A percentile compares a stretch with the other conserved stretches of the same genome.
These are phyloP conservation scores for Penicillium atrosanguineum DNA, from an alignment of 495 filamentous ascomycete genomes.

Conservation along the genomic window DNA sequence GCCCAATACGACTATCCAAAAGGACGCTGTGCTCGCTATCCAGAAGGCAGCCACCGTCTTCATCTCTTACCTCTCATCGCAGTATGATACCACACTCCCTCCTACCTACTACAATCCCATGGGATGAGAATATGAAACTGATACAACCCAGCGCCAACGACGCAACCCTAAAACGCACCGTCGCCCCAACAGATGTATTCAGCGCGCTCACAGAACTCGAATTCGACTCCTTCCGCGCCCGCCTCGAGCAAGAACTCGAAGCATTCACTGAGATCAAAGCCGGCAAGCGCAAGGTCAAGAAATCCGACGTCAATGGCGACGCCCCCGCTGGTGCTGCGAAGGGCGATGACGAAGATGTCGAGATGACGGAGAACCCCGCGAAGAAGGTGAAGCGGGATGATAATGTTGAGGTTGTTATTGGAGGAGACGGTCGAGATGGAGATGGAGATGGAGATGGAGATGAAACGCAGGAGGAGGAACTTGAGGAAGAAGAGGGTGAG, in stretches of 20 bases:
- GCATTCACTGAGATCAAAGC: slow-evolving; percentile 61
- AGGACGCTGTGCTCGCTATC: slow-evolving; percentile 86
- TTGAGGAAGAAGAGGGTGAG: slow-evolving; percentile 51
- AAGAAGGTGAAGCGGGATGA: slow-evolving; percentile 49
- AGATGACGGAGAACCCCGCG: slow-evolving; percentile 32
- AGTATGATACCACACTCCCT: slow-evolving; percentile 52
- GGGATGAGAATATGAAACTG: neutral
- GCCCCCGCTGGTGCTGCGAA: slow-evolving; percentile 29
- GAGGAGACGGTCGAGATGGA: slow-evolving; percentile 30
- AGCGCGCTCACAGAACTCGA: slow-evolving; percentile 79
- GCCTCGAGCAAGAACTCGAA: slow-evolving; percentile 57
- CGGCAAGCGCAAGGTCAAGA: slow-evolving; percentile 63
- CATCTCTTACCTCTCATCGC: slow-evolving; percentile 79
- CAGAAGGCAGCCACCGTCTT: slow-evolving; percentile 94
- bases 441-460: slow-evolving; percentile 44
- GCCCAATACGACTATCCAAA: slow-evolving; percentile 89
- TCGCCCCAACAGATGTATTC: slow-evolving; percentile 80
- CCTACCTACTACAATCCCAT: neutral
- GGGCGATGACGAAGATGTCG: slow-evolving; percentile 44
- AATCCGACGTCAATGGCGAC: slow-evolving; percentile 40
- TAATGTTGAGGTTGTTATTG: slow-evolving; percentile 41
- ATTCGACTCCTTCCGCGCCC: slow-evolving; percentile 70
- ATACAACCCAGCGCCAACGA: slow-evolving; percentile 68
- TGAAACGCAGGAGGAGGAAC: slow-evolving; percentile 53
- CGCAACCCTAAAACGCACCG: slow-evolving; percentile 74